Evolutionary conservation across 306 rosid species (phyloP), one percentile per base, ranked within the genome.

Genomic region (Malus sylvestris): DNA sequence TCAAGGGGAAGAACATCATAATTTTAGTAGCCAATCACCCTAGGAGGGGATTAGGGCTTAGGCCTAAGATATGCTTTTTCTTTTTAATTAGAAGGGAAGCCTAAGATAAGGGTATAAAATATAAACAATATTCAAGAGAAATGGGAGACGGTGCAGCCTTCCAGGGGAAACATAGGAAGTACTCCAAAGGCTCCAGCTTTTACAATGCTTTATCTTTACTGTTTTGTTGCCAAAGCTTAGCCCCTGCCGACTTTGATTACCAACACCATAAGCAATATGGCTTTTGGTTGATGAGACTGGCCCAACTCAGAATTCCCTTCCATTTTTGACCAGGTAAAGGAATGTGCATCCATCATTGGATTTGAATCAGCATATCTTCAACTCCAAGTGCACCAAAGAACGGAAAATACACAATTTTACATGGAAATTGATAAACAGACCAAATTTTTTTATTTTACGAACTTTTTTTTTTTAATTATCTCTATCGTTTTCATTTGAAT

Each of bases 111-210:
- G 60, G 60, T 55, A 8, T 55, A 55, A 55, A 55, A 55, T 55
- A 55, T 55, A 55, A 55, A 20, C 12, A 20, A 57, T 19, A 14
- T 49, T 18, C 15, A 46, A 46, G 55, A 49, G 55, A 49, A 49
- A 5, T 16, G 20, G 20, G 55, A 49, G 18, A 49, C 16, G 55
- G 19, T 49, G 55, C 15, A 4, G 55, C 58, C 73, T 25, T 27
- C 20, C 4, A 63, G 23, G 40, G 72, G 78, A 80, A 80, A 80
- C 76, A 75, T 70, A 68, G 32, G 80, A 80, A 68, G 68, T 44
- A 72, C 82, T 79, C 82, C 82, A 79, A 79, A 73, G 84, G 59
- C 80, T 81, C 72, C 52, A 70, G 70, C 80, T 75, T 81, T 74
- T 81, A 67, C 60, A 33, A 75, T 75, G 27, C 80, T 75, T 80